Evolutionary conservation across 768 basidiomycete species (phyloP).

Genomic region (Phaeotremella fagi): DNA sequence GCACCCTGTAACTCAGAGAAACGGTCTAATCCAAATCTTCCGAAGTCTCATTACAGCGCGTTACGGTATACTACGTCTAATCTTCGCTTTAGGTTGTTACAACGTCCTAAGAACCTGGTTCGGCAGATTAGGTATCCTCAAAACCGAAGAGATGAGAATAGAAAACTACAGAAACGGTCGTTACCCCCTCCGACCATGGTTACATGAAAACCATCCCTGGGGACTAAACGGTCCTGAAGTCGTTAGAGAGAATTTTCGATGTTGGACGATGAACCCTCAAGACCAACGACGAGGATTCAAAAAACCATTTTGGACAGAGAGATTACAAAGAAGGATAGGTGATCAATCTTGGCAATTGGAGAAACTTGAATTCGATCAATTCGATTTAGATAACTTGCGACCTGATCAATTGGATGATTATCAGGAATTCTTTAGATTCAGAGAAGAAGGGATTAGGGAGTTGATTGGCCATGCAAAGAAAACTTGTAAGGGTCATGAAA

Average conservation of each 20-base stretch:
- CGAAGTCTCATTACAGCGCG: slow-evolving; percentile 16
- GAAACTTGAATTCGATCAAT: slow-evolving; percentile 1
- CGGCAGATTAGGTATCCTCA: neutral
- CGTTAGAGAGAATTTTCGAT: slow-evolving; percentile 6
- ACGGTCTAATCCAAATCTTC: too few species aligned
- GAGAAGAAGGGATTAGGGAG: neutral
- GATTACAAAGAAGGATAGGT: slow-evolving; percentile 13
- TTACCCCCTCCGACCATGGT: slow-evolving; percentile 27
- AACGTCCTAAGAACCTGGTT: slow-evolving; percentile 26
- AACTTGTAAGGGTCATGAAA: too few species aligned
- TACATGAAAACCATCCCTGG: neutral
- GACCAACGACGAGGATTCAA: neutral
- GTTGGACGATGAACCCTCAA: neutral
- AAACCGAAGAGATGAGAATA: slow-evolving; percentile 5
- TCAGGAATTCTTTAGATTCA: neutral
- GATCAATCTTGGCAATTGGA: slow-evolving; percentile 16
- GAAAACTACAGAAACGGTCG: slow-evolving; percentile 17
- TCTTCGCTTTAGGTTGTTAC: slow-evolving; percentile 29
- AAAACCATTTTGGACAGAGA: slow-evolving; percentile 11
- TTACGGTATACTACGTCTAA: slow-evolving; percentile 19
- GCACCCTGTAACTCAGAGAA: too few species aligned
- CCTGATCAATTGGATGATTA: neutral
- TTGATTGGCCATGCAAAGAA: neutral
- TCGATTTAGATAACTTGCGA: neutral
- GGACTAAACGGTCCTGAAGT: neutral